Evolutionary conservation across 2,329 filamentous ascomycete species (phyloP), one percentile per base, ranked within the genome.

Genomic region (Aotearoamyces nothofagi): DNA sequence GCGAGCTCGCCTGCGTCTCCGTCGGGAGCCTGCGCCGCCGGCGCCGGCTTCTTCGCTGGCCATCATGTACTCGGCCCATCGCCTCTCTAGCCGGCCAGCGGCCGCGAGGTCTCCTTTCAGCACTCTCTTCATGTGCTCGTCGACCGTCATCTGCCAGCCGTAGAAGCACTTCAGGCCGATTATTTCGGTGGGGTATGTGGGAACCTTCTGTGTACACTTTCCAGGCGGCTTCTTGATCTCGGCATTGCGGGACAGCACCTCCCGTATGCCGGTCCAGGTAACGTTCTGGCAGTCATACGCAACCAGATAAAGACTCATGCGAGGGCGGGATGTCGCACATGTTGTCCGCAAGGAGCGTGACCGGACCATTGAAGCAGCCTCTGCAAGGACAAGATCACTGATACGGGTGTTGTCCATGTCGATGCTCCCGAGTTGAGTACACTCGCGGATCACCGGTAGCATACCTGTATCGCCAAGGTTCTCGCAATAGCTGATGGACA

Each of bases 1-100:
- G 26, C 86, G 66, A 2, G 82, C 82, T 34, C 86, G 65, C 27
- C 84, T 66, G 38, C 84, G 63, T 33, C 86, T 61, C 30, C 84
- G 62, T 30, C 84, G 63, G 3, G 66, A 60, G 5, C 78, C 73
- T 1, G 64, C 66, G 2, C 77, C 82, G 2, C 58, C 61, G 3
- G 68, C 67, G 3, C 77, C 79, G 0, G 79, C 81, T 49, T 94
- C 87, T 51, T 93, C 83, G 28, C 70, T 80, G 10, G 81, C 75
- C 56, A 92, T 81, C 84, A 94, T 94, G 51, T 83, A 92, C 31
- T 92, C 79, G 0, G 78, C 78, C 87, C 87, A 96, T 50, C 87
- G 92, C 38, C 75, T 66, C 58, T 93, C 86, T 12, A 96, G 61
- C n/a, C 81, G 63, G 20, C 63, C 65, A 1, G 90, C 90, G 1